A percentile compares a stretch with the other conserved stretches of the same genome.
These are phyloP conservation scores for Schizosaccharomyces lindneri DNA, from an alignment of 805 yeast species.

Conservation along the genomic window DNA sequence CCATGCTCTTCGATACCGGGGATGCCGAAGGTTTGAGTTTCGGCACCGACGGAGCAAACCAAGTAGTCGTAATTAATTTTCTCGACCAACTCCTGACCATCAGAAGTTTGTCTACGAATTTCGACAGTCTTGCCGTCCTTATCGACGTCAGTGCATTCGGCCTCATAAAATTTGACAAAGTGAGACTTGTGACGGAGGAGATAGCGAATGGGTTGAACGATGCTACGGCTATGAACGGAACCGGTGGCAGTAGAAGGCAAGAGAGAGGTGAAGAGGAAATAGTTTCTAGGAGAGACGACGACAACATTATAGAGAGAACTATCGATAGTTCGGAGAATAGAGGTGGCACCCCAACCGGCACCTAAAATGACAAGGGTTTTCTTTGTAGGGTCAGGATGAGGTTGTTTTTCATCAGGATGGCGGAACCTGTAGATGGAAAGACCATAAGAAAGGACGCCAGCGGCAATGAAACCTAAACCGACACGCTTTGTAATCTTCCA, in stretches of 20 bases:
- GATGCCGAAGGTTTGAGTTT: conserved; percentile 46
- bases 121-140: conserved; percentile 20
- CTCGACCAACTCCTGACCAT: neutral
- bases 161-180: conserved; percentile 29
- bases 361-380: conserved; percentile 40
- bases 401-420: conserved; percentile 15
- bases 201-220: conserved; percentile 29
- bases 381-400: conserved; percentile 29
- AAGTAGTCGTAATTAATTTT: conserved; percentile 42
- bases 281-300: conserved; percentile 81
- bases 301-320: conserved; percentile 71
- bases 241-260: conserved; percentile 90
- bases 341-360: conserved; percentile 80
- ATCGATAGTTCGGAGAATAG: conserved; percentile 62
- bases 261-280: conserved; percentile 80
- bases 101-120: conserved; percentile 17
- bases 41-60: conserved; percentile 44
- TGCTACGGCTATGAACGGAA: conserved; percentile 31
- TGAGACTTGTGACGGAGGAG: conserved; percentile 39
- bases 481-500: neutral
- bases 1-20: conserved; percentile 34
- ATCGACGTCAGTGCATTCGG: conserved; percentile 31
- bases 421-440: conserved; percentile 13
- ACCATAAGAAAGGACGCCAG: neutral
- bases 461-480: neutral